A percentile compares a stretch with the other conserved stretches of the same genome.
Evolutionary conservation across 2,329 filamentous ascomycete genomes (phyloP).

Genomic region (Aspergillus sp.): DNA sequence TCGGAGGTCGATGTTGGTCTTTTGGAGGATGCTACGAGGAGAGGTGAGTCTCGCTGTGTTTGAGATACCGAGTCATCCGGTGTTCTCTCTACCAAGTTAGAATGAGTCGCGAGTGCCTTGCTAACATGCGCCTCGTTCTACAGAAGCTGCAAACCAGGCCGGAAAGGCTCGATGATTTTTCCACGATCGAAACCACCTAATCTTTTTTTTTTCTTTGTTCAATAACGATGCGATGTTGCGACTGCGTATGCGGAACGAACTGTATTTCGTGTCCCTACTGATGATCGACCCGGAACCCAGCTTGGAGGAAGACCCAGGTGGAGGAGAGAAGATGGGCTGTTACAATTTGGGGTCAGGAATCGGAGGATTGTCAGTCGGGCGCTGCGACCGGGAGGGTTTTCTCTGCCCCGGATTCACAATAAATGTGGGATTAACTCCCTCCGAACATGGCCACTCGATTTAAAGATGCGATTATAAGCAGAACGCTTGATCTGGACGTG

Average conservation of each 20-base stretch:
- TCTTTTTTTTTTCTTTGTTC: conserved; percentile 17
- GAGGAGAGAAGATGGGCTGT: neutral
- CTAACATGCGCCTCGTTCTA: conserved; percentile 10
- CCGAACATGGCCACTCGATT: neutral
- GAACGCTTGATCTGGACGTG: neutral
- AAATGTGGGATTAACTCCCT: neutral
- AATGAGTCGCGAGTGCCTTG: neutral
- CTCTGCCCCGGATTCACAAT: neutral
- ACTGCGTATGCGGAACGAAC: conserved; percentile 2
- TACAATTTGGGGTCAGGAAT: neutral
- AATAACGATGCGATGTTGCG: conserved; percentile 7
- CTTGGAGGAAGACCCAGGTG: neutral
- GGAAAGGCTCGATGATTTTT: conserved; percentile 45
- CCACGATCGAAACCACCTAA: neutral
- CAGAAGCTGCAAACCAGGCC: conserved; percentile 52
- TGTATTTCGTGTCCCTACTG: neutral
- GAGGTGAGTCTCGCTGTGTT: conserved; percentile 58
- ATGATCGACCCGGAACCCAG: neutral
- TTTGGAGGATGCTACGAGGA: conserved; percentile 85
- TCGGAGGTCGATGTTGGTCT: conserved; percentile 80
- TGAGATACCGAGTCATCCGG: neutral
- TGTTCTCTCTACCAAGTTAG: neutral
- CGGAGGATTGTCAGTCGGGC: neutral
- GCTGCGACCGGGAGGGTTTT: neutral
- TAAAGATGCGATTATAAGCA: neutral